Conservation (phyloP, 768 basidiomycete genomes). For the Podaxis sp. region DNA sequence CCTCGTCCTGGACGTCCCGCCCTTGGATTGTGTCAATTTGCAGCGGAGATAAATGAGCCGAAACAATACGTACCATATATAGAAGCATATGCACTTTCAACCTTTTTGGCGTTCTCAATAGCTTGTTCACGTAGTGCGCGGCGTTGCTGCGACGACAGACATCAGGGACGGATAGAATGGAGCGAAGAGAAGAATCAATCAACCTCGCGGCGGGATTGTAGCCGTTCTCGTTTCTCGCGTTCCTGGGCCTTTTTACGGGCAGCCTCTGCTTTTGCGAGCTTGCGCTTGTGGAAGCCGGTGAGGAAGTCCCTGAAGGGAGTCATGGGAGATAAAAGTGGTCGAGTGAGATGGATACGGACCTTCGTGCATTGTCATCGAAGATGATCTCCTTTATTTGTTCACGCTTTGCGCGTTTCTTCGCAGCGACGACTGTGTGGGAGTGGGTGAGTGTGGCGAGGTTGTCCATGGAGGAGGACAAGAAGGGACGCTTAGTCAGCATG, state of each 20-base stretch:
- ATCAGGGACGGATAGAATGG: conserved; percentile 14
- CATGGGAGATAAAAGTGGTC: conserved; percentile 12
- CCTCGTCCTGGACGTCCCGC: conserved; percentile 22
- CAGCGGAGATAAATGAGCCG: conserved; percentile 7
- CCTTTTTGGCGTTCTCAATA: conserved; percentile 65
- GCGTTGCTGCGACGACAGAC: conserved; percentile 52
- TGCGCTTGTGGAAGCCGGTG: conserved; percentile 92
- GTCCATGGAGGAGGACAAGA: conserved; percentile 23
- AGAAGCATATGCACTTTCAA: conserved; percentile 71
- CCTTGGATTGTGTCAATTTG: conserved; percentile 11
- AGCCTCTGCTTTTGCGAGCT: conserved; percentile 77
- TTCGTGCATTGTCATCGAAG: conserved; percentile 84
- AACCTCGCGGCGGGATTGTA: conserved; percentile 78
- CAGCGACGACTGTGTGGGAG: conserved; percentile 57
- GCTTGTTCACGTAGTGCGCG: conserved; percentile 76
- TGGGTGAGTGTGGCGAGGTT: conserved; percentile 54
- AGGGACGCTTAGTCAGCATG: conserved; percentile 18
- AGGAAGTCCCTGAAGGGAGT: conserved; percentile 67
- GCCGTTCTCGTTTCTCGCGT: conserved; percentile 70
- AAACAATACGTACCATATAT: conserved; percentile 31
- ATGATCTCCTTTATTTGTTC: conserved; percentile 75
- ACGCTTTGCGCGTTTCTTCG: conserved; percentile 61
- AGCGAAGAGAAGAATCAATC: conserved; percentile 16
- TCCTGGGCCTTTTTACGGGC: conserved; percentile 69
- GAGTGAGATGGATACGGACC: conserved; percentile 35